A percentile compares a stretch with the other conserved stretches of the same genome.
phyloP scores from a whole-genome alignment of 2,329 filamentous ascomycete genomes.

The Alternaria novae-zelandiae region DNA sequence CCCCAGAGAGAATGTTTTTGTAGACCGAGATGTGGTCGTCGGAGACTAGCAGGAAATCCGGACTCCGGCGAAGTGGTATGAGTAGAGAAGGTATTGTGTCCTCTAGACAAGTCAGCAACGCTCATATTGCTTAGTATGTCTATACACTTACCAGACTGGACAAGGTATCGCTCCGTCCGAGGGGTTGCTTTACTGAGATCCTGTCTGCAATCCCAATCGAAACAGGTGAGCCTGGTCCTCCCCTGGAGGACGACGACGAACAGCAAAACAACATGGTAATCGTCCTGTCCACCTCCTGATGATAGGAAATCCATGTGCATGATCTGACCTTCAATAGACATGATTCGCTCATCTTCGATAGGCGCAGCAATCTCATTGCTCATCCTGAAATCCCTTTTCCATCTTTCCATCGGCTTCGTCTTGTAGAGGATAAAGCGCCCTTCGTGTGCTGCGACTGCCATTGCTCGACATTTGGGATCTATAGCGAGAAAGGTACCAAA shows the following conservation, averaged over 20 bases:
- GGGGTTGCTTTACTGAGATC: constrained; percentile 33
- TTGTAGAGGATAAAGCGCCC: constrained; percentile 75
- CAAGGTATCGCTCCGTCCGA: constrained; percentile 33
- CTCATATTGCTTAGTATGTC: neutral
- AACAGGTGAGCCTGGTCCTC: constrained; percentile 57
- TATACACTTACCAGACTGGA: constrained; percentile 36
- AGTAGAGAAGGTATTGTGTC: constrained; percentile 48
- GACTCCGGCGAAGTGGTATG: constrained; percentile 49
- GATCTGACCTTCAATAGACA: constrained; percentile 69
- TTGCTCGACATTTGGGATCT: constrained; percentile 71
- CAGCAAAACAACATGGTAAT: constrained; percentile 77
- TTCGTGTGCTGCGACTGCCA: constrained; percentile 74
- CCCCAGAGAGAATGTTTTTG: constrained; percentile 51
- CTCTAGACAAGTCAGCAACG: constrained; percentile 33
- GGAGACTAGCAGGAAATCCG: constrained; percentile 51
- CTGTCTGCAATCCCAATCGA: constrained; percentile 61
- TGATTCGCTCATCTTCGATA: constrained; percentile 60
- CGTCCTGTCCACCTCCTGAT: constrained; percentile 69
- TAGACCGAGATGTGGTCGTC: constrained; percentile 47
- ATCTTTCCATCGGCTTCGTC: constrained; percentile 62
- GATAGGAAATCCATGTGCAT: constrained; percentile 87
- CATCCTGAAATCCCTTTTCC: constrained; percentile 55
- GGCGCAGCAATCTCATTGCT: constrained; percentile 59
- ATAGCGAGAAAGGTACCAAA: constrained; percentile 73
- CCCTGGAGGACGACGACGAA: constrained; percentile 60